Evolutionary conservation across 2,329 filamentous ascomycete species (phyloP).

Genomic region (Coniochaeta ligniaria): DNA sequence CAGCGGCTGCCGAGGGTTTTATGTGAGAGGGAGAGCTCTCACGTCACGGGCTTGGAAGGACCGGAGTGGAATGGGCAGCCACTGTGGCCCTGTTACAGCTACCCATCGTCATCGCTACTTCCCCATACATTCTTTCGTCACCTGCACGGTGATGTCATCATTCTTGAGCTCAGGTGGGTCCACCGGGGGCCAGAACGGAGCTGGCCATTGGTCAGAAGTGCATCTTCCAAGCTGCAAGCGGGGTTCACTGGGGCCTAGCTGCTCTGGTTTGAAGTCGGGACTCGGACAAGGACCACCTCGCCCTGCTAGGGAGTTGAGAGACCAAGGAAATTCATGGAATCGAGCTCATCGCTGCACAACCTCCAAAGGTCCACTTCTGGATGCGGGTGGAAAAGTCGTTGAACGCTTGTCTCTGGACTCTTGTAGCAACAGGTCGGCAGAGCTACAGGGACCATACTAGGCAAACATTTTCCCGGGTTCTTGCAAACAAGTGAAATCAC

Average conservation of each 20-base stretch:
- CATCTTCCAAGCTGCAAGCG: background rate
- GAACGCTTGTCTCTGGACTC: background rate
- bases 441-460: no score
- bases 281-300: no score
- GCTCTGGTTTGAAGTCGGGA: background rate
- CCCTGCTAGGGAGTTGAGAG: background rate
- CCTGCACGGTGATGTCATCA: slow-evolving; percentile 3
- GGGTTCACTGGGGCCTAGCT: background rate
- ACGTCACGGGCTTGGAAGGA: slow-evolving; percentile 2
- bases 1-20: slow-evolving; percentile 1
- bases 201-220: background rate
- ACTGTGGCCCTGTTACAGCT: background rate
- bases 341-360: no score
- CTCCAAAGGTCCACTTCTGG: background rate
- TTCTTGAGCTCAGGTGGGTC: background rate
- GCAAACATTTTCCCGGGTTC: background rate
- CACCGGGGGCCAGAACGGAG: background rate
- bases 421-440: no score
- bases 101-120: background rate
- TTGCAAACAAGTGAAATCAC: no score
- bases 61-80: background rate
- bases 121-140: slow-evolving; percentile 1
- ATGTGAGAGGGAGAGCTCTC: slow-evolving; percentile 1
- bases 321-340: background rate
- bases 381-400: background rate